Base-by-base conservation (phyloP, 345 rosid species). In the Citrus maxima region DNA sequence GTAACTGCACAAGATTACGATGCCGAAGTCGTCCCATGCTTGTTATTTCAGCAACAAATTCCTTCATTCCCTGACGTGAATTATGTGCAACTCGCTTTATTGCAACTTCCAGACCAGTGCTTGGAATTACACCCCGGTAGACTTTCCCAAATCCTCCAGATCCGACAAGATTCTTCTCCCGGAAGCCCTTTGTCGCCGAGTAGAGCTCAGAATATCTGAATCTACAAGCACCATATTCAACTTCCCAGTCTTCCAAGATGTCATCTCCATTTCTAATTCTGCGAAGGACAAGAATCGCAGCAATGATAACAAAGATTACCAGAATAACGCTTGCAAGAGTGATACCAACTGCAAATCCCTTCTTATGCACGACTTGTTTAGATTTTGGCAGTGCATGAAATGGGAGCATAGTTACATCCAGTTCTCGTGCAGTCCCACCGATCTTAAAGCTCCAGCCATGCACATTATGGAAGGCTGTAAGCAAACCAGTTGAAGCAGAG, bases 61-160 rank as follows among this genome's bases (percentile, higher is more conserved):
- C 85, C 22, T 67, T 86, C 80, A 86, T 65, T 2, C 88, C 88
- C 64, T 83, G 88, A 6, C 69, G 80, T 5, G 86, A 86, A 59
- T 78, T 80, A n/a, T 74, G 82, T 51, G 76, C 75, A 14, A 83
- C 65, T 51, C 86, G 58, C 73, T 86, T 86, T 18, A 86, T 77
- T 0, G 88, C 85, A 7, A 86, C 79, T 67, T 79, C 66, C 37
- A 69, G 55, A 6, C 55, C 67, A 5, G 82, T 73, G 46, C 70
- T 77, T 5, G 78, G 82, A 12, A 86, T 30, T 14, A 82, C 72
- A 10, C 87, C 87, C 42, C 69, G 74, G 19, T 87, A 90, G 37
- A 90, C 93, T 49, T 80, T 83, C 8, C 91, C 89, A 74, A 88
- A 90, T 14, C 91, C 92, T 24, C 91, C 90, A 30, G 76, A 80